Base-by-base conservation (phyloP, 2,329 filamentous ascomycete genomes). In the Diatrype stigma region DNA sequence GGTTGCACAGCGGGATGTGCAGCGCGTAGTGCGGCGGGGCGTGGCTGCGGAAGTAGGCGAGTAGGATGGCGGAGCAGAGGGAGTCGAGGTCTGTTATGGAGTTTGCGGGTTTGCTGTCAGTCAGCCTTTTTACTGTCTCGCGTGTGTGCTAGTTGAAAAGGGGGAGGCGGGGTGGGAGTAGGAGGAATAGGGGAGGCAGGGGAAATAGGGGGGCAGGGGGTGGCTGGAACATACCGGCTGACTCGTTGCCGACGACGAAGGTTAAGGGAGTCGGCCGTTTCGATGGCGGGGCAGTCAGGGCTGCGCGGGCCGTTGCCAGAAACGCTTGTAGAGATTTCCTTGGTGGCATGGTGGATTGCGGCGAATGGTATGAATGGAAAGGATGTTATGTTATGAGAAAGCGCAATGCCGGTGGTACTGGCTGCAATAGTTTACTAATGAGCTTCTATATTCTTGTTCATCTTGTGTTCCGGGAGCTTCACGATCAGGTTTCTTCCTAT, bases 1-100 rank as follows among this genome's bases (percentile, higher is more conserved):
- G 79, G 65, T 92, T 89, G 52, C 85, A 81, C 42, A 95, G 71
- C 16, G 89, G 89, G 45, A 93, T 82, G 63, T 89, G 85, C 34
- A 87, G 71, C 21, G 68, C 70, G 46, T 77, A 30, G 26, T 30
- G 73, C 12, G 73, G 74, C 3, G 79, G 71, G 4, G 77, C 66
- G 63, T 84, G 78, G 32, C 82, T 86, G 56, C 83, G 81, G 35
- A 93, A 73, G 68, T 92, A 94, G 51, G 89, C 87, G 53, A 87
- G 82, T 23, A 92, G 70, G 17, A 94, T 70, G 23, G 89, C 82
- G 26, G 83, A 86, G 67, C 86, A 89, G 58, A 94, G 79, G 2
- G 89, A 92, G 70, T 94, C 89, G 49, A 94, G 84, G 60, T 94
- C 89, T 88, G 52, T 6, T 3, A 8, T 4, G n/a, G 5, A n/a